Evolutionary conservation across 176 grass and related monocot genomes (phyloP), one percentile per base, ranked within the genome.

Genomic region (Luzula sylvatica): DNA sequence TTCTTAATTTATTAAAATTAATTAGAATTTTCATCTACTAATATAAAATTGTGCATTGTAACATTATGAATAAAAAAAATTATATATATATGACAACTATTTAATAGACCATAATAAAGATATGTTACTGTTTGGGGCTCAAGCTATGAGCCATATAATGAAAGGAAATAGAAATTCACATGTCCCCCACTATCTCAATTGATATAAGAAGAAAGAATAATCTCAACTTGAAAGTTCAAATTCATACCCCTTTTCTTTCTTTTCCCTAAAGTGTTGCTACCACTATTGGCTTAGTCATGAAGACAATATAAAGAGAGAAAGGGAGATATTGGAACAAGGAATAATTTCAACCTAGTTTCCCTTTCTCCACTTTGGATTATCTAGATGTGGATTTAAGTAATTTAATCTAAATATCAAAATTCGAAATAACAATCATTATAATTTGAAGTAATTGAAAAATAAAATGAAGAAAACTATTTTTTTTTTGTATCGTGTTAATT

Each of bases 251-350:
- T 61, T 64, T 64, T 17, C 26, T 18, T n/a, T n/a, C n/a, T n/a
- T n/a, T n/a, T n/a, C n/a, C n/a, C n/a, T n/a, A n/a, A n/a, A n/a
- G n/a, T n/a, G n/a, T n/a, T 32, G 60, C 42, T 15, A 64, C 25
- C 43, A 64, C 60, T 20, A 64, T 64, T 35, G 60, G 43, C 60
- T 64, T 64, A 64, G 16, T 64, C 9, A 18, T 42, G 46, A 64
- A 64, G 60, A 64, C 41, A 61, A 30, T 24, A 13, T 44, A 13
- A 8, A 64, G 28, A 41, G 29, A 47, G 29, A 9, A 64, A 19
- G 23, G 59, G 39, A 26, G 47, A 14, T 50, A 64, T 21, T 7
- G 43, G 24, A 49, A 64, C 14, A 46, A 7, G 9, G 7, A 63
- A 63, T 63, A 63, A 26, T 17, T 63, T 63, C 30, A 63, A 62